Percentiles rank a stretch among this genome's conserved stretches.
Conservation (phyloP, 306 rosid species). For the Ammopiptanthus mongolicus region DNA sequence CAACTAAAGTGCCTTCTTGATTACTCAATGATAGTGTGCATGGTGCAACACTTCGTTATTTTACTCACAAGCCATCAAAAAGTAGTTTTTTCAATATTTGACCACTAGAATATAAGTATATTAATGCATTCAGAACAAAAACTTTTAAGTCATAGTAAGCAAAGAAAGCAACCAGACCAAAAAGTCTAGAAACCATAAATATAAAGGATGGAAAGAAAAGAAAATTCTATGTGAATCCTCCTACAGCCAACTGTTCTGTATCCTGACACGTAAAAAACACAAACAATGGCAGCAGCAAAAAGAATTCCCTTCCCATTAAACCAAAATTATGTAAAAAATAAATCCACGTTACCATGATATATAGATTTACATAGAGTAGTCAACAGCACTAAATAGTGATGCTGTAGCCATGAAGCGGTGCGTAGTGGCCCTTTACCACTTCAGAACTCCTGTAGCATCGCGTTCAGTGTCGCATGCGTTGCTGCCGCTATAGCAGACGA, state of each 20-base stretch:
- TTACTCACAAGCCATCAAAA: background rate
- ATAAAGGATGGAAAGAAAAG: slow-evolving; percentile 1
- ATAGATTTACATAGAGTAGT: background rate
- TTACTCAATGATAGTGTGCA: background rate
- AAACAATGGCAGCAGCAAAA: background rate
- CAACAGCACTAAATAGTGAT: no score
- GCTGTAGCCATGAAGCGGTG: no score
- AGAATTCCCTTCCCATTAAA: background rate
- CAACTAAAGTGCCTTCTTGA: background rate
- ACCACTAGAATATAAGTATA: background rate
- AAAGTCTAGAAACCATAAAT: slow-evolving; percentile 5
- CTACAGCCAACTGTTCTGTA: background rate
- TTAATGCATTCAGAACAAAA: background rate
- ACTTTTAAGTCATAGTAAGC: background rate
- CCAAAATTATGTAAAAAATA: background rate
- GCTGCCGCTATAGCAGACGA: no score
- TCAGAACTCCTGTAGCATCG: no score
- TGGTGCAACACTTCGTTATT: background rate
- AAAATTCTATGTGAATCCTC: background rate
- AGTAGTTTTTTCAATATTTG: background rate
- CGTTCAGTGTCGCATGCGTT: no score
- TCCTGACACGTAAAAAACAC: background rate
- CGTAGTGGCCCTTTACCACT: no score
- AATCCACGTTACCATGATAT: background rate
- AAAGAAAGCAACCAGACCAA: background rate